Base-by-base conservation (phyloP, 305 asterid genomes). In the Fraxinus angustifolia region DNA sequence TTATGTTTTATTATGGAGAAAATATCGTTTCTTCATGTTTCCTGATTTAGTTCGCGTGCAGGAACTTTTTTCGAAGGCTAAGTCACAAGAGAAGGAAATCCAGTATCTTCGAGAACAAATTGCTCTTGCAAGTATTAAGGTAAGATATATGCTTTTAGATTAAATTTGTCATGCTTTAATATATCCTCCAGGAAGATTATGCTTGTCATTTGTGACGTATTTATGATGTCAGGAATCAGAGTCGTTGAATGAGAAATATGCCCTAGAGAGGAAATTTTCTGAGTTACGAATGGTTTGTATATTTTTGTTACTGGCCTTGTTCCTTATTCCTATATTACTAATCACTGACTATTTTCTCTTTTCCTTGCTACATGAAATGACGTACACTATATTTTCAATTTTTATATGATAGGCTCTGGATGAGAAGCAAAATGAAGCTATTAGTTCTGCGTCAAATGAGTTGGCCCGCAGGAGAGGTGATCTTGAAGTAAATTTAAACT, bases 381-480 rank as follows among this genome's bases (percentile, higher is more conserved):
- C 50, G 81, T 50, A 26, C 40, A 75, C 53, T 80, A 50, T 70
- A 71, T 73, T 21, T 80, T 28, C 2, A 16, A 14, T 78, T 79
- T 82, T 82, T 76, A 79, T 68, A 80, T 82, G 84, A 58, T 84
- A 96, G 99, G 99, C 98, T 77, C 84, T 96, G 73, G 99, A 96
- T 89, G 98, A 94, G 86, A 94, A 93, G 88, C 98, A 96, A 86
- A 92, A 82, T 81, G 98, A 96, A 88, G 93, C 94, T 80, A 89
- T 96, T 86, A 86, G 84, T 79, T 88, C 98, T 78, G 96, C 97
- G 23, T 91, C 99, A 70, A 92, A 91, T 73, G 98, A 94, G 86
- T 87, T 96, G 91, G 92, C 90, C 77, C 87, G 87, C 73, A 93
- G 99, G 91, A 96, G 94, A 88, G 95, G 94, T 34, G 97, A 93